These are phyloP conservation scores for Galeopsis tetrahit DNA, from an alignment of 257 asterid genomes.

Conservation along the genomic window DNA sequence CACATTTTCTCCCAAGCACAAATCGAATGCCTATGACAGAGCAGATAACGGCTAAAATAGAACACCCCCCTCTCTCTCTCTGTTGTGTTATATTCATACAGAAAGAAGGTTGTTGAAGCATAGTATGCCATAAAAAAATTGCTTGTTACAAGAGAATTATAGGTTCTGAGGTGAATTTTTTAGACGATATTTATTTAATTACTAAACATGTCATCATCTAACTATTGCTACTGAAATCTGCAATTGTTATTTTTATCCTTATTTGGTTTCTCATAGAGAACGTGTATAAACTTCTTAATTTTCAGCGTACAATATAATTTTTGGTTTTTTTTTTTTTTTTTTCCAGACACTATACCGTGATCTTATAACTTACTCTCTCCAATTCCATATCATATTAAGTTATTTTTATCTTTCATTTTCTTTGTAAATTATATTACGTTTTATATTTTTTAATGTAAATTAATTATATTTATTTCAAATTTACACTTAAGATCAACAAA, in stretches of 20 bases:
- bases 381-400: too few species aligned
- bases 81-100: not conserved
- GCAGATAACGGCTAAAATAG: conserved; percentile 79
- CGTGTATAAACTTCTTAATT: not conserved
- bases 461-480: too few species aligned
- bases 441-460: too few species aligned
- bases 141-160: not conserved
- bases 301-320: not conserved
- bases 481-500: too few species aligned
- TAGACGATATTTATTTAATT: not conserved
- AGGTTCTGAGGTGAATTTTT: not conserved
- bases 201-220: not conserved
- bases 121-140: not conserved
- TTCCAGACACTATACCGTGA: not conserved
- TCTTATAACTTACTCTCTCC: not conserved
- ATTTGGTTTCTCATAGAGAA: conserved; percentile 2
- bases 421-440: too few species aligned
- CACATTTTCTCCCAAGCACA: conserved; percentile 92
- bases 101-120: not conserved
- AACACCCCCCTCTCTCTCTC: not conserved
- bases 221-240: not conserved
- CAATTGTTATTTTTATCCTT: not conserved
- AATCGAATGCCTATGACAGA: conserved; percentile 87
- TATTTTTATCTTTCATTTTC: too few species aligned
- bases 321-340: not conserved